phyloP scores from a whole-genome alignment of 345 rosid species.

The Camelina neglecta region DNA sequence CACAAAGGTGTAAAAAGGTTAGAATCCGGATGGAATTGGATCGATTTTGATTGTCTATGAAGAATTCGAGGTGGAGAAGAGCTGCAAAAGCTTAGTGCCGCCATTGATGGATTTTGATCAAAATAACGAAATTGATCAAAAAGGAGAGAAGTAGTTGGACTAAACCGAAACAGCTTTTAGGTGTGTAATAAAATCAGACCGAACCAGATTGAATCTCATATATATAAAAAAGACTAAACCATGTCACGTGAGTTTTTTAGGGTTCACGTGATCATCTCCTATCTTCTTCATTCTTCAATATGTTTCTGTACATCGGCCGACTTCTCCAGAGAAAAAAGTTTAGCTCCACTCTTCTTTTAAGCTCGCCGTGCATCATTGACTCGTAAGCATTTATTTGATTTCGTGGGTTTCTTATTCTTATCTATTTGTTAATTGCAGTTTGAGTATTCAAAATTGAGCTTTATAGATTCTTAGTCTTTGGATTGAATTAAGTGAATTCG shows the following conservation, averaged over 20 bases:
- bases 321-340: background rate
- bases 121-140: constrained; percentile 1
- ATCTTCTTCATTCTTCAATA: background rate
- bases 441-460: background rate
- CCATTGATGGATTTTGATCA: constrained; percentile 25
- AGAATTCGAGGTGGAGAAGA: constrained; percentile 39
- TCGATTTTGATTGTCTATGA: constrained; percentile 31
- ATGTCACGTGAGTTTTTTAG: constrained; percentile 34
- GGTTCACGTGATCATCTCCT: constrained; percentile 37
- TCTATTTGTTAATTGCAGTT: background rate
- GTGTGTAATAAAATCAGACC: background rate
- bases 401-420: background rate
- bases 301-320: background rate
- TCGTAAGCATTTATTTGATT: background rate
- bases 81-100: constrained; percentile 36
- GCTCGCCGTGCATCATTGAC: constrained; percentile 2
- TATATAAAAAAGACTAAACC: background rate
- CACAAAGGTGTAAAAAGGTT: background rate
- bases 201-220: background rate
- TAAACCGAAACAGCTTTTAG: constrained; percentile 16
- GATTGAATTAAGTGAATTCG: background rate
- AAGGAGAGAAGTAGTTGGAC: background rate
- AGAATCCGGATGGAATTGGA: background rate
- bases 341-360: constrained; percentile 2
- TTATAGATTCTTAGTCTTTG: constrained; percentile 1